Evolutionary conservation across 2,329 filamentous ascomycete species (phyloP).

Genomic region (Beauveria scarabaeidicola): DNA sequence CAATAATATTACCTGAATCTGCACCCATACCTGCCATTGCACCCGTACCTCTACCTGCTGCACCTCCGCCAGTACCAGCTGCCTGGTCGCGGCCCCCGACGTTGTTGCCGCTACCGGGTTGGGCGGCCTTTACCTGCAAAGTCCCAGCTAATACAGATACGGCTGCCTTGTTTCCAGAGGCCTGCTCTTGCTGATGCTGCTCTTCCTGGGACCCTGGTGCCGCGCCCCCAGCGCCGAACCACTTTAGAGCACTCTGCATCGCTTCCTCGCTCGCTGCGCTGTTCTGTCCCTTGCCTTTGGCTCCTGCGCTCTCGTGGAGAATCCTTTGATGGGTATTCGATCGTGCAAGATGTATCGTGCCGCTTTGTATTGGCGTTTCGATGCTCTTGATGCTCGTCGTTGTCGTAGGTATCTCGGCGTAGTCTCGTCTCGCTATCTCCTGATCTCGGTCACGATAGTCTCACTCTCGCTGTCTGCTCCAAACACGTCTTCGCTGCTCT

Average conservation of each 20-base stretch:
- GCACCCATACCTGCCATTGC: no score
- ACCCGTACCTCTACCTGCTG: no score
- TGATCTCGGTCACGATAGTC: not conserved
- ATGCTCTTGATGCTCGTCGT: not conserved
- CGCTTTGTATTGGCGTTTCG: not conserved
- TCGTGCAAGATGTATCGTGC: not conserved
- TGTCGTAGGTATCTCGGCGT: not conserved
- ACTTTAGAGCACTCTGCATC: constrained; percentile 6
- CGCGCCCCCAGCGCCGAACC: not conserved
- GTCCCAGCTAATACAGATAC: not conserved
- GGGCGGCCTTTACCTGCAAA: not conserved
- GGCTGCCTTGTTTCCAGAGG: not conserved
- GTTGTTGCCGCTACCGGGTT: constrained; percentile 5
- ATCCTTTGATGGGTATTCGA: not conserved
- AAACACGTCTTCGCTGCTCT: not conserved
- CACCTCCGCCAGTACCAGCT: not conserved
- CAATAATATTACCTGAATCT: not conserved
- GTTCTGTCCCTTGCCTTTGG: not conserved
- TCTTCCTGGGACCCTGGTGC: not conserved
- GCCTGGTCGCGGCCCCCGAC: not conserved
- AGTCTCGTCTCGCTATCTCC: not conserved
- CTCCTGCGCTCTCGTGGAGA: constrained; percentile 1
- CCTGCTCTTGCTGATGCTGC: not conserved
- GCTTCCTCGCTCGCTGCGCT: not conserved
- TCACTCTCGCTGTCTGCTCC: not conserved